Conservation (phyloP, 1,139 yeast species). For the Arxiozyma slooffiae region DNA sequence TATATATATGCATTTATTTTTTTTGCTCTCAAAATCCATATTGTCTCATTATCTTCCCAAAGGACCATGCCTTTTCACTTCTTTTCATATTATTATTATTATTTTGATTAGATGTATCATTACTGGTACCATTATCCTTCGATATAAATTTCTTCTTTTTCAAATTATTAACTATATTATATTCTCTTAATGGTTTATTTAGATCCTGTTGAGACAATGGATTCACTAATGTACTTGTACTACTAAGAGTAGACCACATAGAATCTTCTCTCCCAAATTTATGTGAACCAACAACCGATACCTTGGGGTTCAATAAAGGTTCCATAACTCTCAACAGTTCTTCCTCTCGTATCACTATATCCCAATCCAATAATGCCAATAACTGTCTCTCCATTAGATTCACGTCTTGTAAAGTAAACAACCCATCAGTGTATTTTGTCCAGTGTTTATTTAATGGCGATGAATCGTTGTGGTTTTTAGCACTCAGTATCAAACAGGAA, state of each 20-base stretch:
- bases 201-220: conserved; percentile 3
- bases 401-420: conserved; percentile 57
- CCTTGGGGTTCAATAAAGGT: conserved; percentile 47
- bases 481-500: conserved; percentile 60
- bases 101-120: too few relatives aligned
- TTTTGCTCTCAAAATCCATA: background rate
- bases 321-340: conserved; percentile 44
- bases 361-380: conserved; percentile 60
- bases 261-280: conserved; percentile 16
- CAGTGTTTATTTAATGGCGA: conserved; percentile 70
- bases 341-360: conserved; percentile 44
- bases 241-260: conserved; percentile 18
- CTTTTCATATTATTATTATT: background rate
- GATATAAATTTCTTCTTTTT: background rate
- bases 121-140: background rate
- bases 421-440: conserved; percentile 67
- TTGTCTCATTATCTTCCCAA: conserved; percentile 2
- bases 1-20: too few relatives aligned
- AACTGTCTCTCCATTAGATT: conserved; percentile 75
- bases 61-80: background rate
- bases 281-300: conserved; percentile 1
- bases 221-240: conserved; percentile 14
- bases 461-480: conserved; percentile 68
- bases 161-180: background rate
- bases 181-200: conserved; percentile 3